Evolutionary conservation across 805 yeast genomes (phyloP), one percentile per base, ranked within the genome.

Genomic region (Yarrowia deformans): DNA sequence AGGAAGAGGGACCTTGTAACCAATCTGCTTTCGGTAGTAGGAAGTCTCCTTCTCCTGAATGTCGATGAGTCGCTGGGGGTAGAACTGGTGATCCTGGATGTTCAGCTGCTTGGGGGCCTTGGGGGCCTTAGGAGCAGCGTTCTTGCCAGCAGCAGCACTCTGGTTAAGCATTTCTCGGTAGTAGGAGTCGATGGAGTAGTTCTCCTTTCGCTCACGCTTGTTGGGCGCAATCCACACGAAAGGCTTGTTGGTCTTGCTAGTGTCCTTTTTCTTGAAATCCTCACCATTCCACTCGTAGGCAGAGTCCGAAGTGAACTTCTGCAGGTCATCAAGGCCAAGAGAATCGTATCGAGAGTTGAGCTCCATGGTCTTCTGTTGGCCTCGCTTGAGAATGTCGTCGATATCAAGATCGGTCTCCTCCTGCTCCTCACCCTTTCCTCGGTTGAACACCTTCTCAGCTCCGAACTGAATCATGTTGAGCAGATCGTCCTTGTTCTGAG

Each of bases 241-340:
- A 67, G 69, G 75, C 35, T 70, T 67, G 42, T 76, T 74, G 46
- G 72, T 72, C 71, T 76, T 74, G 52, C 76, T 73, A 64, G 73
- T 70, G 40, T 58, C 71, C 68, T 81, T 81, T 73, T 87, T 86
- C 71, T 94, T 93, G 77, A 89, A 90, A 74, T 90, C 89, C 73
- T 89, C 84, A 18, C 99, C 99, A 75, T 95, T 93, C 99, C 99
- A 95, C 79, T 94, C 97, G 78, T 94, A 95, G 0, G 97, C 96
- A 71, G 78, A 71, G 74, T 94, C 97, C 13, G 92, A 89, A 5
- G 97, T 89, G 75, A 93, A 94, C 76, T 93, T 93, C 75, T 93
- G 98, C 67, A 94, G 81, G 75, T 94, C 99, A 76, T 94, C 98
- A 29, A 94, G 81, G 19, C 98, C 98, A 48, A 95, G 82, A 46